Evolutionary conservation across 192 early-diverging fungal genomes (phyloP).

Genomic region (Dispira parvispora): DNA sequence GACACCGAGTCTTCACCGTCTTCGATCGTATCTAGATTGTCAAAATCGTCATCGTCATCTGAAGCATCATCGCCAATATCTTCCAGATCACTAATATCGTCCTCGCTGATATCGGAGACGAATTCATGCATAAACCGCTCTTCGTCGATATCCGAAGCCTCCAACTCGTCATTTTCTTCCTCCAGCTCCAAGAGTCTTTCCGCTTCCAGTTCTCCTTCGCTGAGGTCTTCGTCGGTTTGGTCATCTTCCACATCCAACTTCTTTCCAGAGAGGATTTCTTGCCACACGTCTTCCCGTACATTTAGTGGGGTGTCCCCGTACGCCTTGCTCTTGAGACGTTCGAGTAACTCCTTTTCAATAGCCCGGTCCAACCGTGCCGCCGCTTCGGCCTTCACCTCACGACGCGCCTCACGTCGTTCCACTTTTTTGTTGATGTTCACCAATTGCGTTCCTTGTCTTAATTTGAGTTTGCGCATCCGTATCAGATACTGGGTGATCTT

Average conservation of each 20-base stretch:
- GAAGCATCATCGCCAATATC: constrained; percentile 39
- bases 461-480: constrained; percentile 74
- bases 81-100: constrained; percentile 19
- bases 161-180: no score
- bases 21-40: no score
- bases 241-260: constrained; percentile 46
- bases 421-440: constrained; percentile 89
- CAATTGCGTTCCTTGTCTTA: constrained; percentile 65
- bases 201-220: constrained; percentile 30
- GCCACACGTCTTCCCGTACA: constrained; percentile 78
- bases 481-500: constrained; percentile 95
- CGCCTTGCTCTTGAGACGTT: constrained; percentile 77
- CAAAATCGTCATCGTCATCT: constrained; percentile 27
- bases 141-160: no score
- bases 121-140: constrained; percentile 6
- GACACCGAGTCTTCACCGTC: constrained; percentile 20
- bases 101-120: constrained; percentile 19
- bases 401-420: constrained; percentile 65
- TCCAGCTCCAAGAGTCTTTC: constrained; percentile 34
- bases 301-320: constrained; percentile 97
- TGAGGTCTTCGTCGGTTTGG: constrained; percentile 50
- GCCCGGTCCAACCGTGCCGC: constrained; percentile 80
- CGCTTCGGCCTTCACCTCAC: constrained; percentile 80
- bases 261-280: constrained; percentile 67
- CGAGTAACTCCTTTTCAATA: constrained; percentile 92